phyloP scores from a whole-genome alignment of 202 grass and related monocot species.

The Panicum hallii region DNA sequence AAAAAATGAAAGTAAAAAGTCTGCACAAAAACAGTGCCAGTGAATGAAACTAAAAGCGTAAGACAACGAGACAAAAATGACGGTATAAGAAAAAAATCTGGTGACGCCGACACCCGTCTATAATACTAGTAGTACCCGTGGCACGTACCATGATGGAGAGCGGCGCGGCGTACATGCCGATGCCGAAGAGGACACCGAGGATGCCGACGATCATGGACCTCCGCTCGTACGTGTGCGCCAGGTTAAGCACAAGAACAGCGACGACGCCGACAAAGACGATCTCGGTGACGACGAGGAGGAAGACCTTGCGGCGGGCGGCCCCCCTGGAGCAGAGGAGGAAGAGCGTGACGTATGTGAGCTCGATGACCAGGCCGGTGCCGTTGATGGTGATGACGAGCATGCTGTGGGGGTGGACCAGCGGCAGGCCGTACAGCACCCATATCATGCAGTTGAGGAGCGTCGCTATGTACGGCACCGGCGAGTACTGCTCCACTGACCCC shows the following conservation, averaged over 20 bases:
- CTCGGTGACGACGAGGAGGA: slow-evolving; percentile 60
- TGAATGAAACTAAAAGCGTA: too few species aligned
- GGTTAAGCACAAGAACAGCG: slow-evolving; percentile 53
- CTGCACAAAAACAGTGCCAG: too few species aligned
- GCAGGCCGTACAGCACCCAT: slow-evolving; percentile 78
- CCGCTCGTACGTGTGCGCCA: slow-evolving; percentile 59
- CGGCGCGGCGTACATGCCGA: slow-evolving; percentile 83
- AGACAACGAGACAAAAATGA: too few species aligned
- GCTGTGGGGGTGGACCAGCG: slow-evolving; percentile 74
- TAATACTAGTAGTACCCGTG: too few species aligned
- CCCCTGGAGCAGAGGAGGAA: slow-evolving; percentile 75
- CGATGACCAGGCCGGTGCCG: slow-evolving; percentile 65
- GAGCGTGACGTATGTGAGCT: slow-evolving; percentile 75
- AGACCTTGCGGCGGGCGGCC: slow-evolving; percentile 46
- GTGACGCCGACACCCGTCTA: too few species aligned
- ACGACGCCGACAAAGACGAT: slow-evolving; percentile 57
- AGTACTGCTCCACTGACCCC: slow-evolving; percentile 71
- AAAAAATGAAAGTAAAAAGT: too few species aligned
- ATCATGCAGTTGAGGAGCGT: slow-evolving; percentile 83
- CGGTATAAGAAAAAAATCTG: too few species aligned
- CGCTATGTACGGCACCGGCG: slow-evolving; percentile 62
- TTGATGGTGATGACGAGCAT: slow-evolving; percentile 75
- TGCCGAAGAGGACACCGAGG: slow-evolving; percentile 84
- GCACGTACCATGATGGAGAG: slow-evolving; percentile 50
- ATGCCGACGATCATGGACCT: slow-evolving; percentile 80